These are phyloP conservation scores for Tricholomella constricta DNA, from an alignment of 768 basidiomycete genomes.

Conservation along the genomic window DNA sequence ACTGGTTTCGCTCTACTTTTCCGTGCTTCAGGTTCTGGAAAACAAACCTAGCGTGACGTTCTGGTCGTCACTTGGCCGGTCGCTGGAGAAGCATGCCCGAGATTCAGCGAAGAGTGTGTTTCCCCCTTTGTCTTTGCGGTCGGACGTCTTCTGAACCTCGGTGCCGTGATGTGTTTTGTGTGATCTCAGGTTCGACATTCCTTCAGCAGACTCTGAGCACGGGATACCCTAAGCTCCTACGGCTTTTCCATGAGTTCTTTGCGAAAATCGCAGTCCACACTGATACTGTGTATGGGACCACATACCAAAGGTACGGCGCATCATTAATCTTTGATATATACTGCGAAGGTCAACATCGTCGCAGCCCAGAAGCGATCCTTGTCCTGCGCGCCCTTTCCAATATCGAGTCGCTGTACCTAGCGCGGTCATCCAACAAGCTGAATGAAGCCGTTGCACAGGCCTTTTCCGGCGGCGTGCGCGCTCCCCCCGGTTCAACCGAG, in stretches of 20 bases:
- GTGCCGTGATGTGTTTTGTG: neutral
- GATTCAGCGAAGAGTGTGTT: slow-evolving; percentile 76
- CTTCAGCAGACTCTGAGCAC: slow-evolving; percentile 86
- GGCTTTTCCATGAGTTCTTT: slow-evolving; percentile 97
- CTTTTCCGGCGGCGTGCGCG: slow-evolving; percentile 68
- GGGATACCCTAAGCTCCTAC: slow-evolving; percentile 84
- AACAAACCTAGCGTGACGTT: slow-evolving; percentile 90
- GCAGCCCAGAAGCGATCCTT: slow-evolving; percentile 89
- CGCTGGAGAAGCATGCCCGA: slow-evolving; percentile 80
- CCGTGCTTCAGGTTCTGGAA: slow-evolving; percentile 64
- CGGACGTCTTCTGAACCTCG: neutral
- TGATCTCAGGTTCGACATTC: slow-evolving; percentile 75
- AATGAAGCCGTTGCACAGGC: slow-evolving; percentile 82
- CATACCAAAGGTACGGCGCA: slow-evolving; percentile 71
- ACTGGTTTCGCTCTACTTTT: slow-evolving; percentile 1
- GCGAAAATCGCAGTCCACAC: slow-evolving; percentile 94
- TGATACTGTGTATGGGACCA: slow-evolving; percentile 85
- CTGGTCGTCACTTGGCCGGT: slow-evolving; percentile 80
- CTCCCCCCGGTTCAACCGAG: slow-evolving; percentile 74
- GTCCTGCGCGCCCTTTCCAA: slow-evolving; percentile 80
- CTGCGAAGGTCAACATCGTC: neutral
- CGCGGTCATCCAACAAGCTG: slow-evolving; percentile 79
- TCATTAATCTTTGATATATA: neutral
- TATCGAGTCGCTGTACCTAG: slow-evolving; percentile 88
- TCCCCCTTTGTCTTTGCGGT: neutral